Evolutionary conservation across 768 basidiomycete species (phyloP).

Genomic region (Mycena sanguinolenta): DNA sequence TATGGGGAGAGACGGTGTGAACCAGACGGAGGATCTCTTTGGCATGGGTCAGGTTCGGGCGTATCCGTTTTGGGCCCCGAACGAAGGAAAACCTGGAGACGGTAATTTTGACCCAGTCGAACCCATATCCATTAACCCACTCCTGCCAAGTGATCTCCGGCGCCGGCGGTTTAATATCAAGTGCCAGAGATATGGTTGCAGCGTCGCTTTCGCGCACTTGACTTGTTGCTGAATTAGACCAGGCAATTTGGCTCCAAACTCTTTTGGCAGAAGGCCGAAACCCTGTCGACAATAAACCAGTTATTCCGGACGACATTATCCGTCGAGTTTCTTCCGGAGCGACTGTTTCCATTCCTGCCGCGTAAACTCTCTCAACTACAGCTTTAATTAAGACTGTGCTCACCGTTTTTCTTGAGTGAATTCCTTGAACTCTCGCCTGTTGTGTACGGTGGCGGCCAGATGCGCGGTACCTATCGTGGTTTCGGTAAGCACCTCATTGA

Average conservation of each 20-base stretch:
- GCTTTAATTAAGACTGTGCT: background rate
- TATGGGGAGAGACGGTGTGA: conserved; percentile 22
- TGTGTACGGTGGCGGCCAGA: conserved; percentile 44
- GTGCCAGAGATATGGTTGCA: conserved; percentile 39
- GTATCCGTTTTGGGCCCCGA: conserved; percentile 26
- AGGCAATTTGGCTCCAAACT: conserved; percentile 42
- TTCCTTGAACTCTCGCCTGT: conserved; percentile 39
- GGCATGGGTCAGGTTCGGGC: conserved; percentile 15
- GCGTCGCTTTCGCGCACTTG: background rate
- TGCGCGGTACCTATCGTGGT: conserved; percentile 37
- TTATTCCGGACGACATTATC: conserved; percentile 39
- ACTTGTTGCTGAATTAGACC: background rate
- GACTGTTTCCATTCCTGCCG: conserved; percentile 30
- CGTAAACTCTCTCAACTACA: conserved; percentile 23
- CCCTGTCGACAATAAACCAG: conserved; percentile 24
- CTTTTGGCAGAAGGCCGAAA: conserved; percentile 32
- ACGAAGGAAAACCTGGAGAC: conserved; percentile 2
- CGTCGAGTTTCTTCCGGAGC: conserved; percentile 36
- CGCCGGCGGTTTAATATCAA: conserved; percentile 42
- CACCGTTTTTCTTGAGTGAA: conserved; percentile 8
- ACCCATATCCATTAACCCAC: background rate
- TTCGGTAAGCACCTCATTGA: conserved; percentile 26
- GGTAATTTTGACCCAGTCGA: conserved; percentile 3
- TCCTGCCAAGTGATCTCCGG: conserved; percentile 33
- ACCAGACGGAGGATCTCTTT: conserved; percentile 26